These are phyloP conservation scores for Tolypocladium endophyticum DNA, from an alignment of 2,329 filamentous ascomycete genomes.

Conservation along the genomic window DNA sequence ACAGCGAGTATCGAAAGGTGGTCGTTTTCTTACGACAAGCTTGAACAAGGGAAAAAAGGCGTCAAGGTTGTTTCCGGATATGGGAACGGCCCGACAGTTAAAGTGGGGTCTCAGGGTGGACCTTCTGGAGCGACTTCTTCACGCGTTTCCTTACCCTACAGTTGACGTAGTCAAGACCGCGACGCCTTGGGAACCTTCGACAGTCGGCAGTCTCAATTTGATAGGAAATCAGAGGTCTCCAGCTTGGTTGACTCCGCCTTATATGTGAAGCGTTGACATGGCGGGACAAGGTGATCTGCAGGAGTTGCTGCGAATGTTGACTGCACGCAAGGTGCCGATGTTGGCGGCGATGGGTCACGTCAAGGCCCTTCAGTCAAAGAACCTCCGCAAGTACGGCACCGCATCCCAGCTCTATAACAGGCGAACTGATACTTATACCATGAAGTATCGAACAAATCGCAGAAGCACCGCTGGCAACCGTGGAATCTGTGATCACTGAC, in stretches of 20 bases:
- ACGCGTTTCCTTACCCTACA: neutral
- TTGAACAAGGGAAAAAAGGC: neutral
- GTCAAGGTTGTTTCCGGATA: slow-evolving; percentile 1
- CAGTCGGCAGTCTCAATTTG: neutral
- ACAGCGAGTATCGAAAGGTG: neutral
- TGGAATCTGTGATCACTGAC: slow-evolving; percentile 37
- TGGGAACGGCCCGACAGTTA: slow-evolving; percentile 9
- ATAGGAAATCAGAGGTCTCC: neutral
- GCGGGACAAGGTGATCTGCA: slow-evolving; percentile 48
- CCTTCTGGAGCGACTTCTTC: neutral
- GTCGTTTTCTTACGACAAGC: neutral
- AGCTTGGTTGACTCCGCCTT: neutral
- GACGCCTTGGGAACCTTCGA: neutral
- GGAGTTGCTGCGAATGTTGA: slow-evolving; percentile 50
- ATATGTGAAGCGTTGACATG: slow-evolving; percentile 24
- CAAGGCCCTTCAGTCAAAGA: slow-evolving; percentile 43
- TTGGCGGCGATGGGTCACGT: slow-evolving; percentile 48
- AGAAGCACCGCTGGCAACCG: slow-evolving; percentile 30
- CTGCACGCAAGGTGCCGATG: slow-evolving; percentile 47
- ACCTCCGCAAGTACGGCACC: slow-evolving; percentile 39
- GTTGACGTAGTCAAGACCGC: neutral
- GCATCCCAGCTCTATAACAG: too few species aligned
- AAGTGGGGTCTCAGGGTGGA: neutral
- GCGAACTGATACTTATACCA: neutral
- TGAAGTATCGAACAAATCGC: slow-evolving; percentile 44